Percentiles rank a stretch among this genome's conserved stretches.
Evolutionary conservation across 164 flowering plant species (phyloP).

Genomic region (Magnolia sinica): DNA sequence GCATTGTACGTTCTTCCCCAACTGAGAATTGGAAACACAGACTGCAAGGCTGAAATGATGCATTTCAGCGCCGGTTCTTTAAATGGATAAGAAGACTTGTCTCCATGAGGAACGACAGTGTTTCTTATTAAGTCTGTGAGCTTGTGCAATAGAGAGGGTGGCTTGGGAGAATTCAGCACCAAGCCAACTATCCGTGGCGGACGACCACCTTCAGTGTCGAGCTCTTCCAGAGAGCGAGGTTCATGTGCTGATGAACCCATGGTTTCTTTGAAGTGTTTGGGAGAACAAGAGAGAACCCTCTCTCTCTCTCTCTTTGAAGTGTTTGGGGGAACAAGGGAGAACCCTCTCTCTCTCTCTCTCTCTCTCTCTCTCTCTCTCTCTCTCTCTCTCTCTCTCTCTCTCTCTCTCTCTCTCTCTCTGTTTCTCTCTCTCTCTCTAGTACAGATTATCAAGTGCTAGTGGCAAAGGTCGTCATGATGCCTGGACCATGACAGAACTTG

Average conservation of each 20-base stretch:
- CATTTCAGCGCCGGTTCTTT: conserved; percentile 7
- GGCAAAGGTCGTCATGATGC: not conserved
- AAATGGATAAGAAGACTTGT: conserved; percentile 17
- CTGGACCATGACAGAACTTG: conserved; percentile 5
- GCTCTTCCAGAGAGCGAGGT: conserved; percentile 9
- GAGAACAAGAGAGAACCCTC: conserved; percentile 16
- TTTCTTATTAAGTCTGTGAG: conserved; percentile 33
- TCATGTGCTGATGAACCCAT: conserved; percentile 19
- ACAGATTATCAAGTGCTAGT: not conserved
- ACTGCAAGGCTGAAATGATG: conserved; percentile 28
- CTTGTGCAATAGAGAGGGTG: conserved; percentile 44
- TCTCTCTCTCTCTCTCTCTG: not conserved
- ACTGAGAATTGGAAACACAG: conserved; percentile 61
- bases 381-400: not conserved
- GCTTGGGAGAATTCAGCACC: conserved; percentile 51
- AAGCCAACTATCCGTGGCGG: conserved; percentile 25
- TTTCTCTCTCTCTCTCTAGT: not conserved
- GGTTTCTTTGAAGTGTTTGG: conserved; percentile 29
- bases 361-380: not conserved
- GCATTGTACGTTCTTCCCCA: conserved; percentile 61
- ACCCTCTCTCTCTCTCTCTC: not conserved
- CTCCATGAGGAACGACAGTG: conserved; percentile 26
- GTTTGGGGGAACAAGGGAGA: conserved; percentile 28
- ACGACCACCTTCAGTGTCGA: conserved; percentile 3
- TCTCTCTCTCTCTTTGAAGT: conserved; percentile 18